Base-by-base conservation (phyloP, 1,284 basidiomycete genomes). In the Trichosporon asahii region DNA sequence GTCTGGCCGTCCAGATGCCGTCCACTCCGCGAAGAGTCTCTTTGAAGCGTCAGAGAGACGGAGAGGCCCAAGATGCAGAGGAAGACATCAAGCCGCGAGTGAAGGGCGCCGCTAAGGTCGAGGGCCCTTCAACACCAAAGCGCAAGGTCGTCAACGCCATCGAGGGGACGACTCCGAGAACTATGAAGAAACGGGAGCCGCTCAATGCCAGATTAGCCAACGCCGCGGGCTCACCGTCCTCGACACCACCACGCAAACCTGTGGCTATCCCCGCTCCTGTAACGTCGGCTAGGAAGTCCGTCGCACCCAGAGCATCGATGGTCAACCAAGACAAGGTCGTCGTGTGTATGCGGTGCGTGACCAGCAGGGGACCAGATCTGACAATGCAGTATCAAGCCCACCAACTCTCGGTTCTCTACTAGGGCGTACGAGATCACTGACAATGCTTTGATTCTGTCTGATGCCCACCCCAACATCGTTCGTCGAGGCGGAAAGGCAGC, bases 391-490 rank as follows among this genome's bases (percentile, higher is more conserved):
- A 77, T 82, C 70, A 83, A 83, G 68, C 81, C 81, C 5, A 81
- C 81, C 2, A 53, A 60, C 14, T 79, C 77, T 3, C 25, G 72
- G n/a, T 82, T 81, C 61, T 67, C 76, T 1, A 55, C 71, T 3
- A 74, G 69, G 11, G 80, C 81, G 12, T 84, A 84, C 69, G 79
- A 82, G 29, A 70, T 79, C 21, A 68, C 79, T 7, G 67, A 75
- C 1, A 77, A 74, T 1, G 79, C 81, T 0, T 71, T 84, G 15
- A 72, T 76, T 8, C 72, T 84, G 8, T 77, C 80, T 15, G 79
- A 82, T 53, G 53, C 76, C 5, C 83, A 84, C 70, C 82, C 83
- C 5, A 83, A 80, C 53, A 79, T 84, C 5, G 67, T 77, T n/a
- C 80, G 82, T 65, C 73, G 83, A 57, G 82, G 82, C 2, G 81